Evolutionary conservation across 495 filamentous ascomycete genomes (phyloP).

Genomic region (Penicillium bialowiezense): DNA sequence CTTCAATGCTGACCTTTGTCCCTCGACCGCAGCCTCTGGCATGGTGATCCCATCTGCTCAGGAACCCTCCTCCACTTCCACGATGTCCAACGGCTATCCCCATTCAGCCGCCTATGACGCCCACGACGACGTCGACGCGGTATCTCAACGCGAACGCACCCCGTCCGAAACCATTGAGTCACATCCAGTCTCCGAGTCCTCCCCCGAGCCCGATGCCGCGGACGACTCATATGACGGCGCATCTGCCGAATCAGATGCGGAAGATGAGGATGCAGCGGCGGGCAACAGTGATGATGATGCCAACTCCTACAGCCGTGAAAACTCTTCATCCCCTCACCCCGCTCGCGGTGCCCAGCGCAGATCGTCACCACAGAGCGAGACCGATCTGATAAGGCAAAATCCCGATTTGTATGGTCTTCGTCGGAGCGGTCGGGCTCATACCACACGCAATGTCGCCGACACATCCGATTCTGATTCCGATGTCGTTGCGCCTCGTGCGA

Average conservation of each 20-base stretch:
- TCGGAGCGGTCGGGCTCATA: conserved; percentile 70
- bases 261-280: conserved; percentile 76
- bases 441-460: conserved; percentile 57
- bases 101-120: conserved; percentile 36
- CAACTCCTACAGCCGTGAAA: conserved; percentile 49
- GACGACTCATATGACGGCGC: conserved; percentile 49
- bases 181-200: conserved; percentile 44
- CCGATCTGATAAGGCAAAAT: conserved; percentile 81
- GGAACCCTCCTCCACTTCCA: conserved; percentile 38
- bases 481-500: conserved; percentile 38
- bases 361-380: conserved; percentile 65
- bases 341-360: conserved; percentile 73
- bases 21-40: conserved; percentile 44
- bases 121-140: conserved; percentile 33
- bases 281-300: conserved; percentile 58
- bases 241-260: conserved; percentile 45
- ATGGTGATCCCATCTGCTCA: conserved; percentile 52
- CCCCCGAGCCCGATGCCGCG: conserved; percentile 61
- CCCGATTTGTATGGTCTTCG: conserved; percentile 95
- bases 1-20: conserved; percentile 47
- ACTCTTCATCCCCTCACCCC: conserved; percentile 65
- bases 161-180: conserved; percentile 49
- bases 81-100: conserved; percentile 49
- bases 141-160: conserved; percentile 50
- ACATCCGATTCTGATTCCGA: conserved; percentile 66